Conservation (phyloP, 495 filamentous ascomycete species). For the Talaromyces wortmannii region DNA sequence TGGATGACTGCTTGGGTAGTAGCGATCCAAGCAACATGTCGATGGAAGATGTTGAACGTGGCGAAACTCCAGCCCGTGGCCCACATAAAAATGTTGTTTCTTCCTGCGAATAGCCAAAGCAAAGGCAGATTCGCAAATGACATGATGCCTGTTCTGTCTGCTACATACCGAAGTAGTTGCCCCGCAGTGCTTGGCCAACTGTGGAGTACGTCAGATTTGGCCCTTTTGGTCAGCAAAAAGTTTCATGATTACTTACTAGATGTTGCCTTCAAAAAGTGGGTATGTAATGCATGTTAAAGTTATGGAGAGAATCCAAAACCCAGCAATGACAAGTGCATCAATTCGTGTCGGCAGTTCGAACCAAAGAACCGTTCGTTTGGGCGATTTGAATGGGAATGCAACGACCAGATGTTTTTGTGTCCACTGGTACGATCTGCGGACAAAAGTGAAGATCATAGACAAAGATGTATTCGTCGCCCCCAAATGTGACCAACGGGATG, state of each 20-base stretch:
- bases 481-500: background rate
- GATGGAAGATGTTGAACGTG: slow-evolving; percentile 49
- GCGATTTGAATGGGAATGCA: slow-evolving; percentile 20
- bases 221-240: background rate
- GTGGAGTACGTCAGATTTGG: background rate
- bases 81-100: slow-evolving; percentile 52
- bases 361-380: slow-evolving; percentile 19
- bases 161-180: slow-evolving; percentile 35
- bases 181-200: slow-evolving; percentile 26
- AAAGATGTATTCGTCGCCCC: background rate
- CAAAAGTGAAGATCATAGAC: background rate
- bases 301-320: slow-evolving; percentile 35
- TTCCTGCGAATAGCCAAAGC: slow-evolving; percentile 42
- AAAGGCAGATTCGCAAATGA: slow-evolving; percentile 45
- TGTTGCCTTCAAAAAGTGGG: slow-evolving; percentile 23
- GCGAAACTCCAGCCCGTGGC: slow-evolving; percentile 48
- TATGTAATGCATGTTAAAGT: slow-evolving; percentile 30
- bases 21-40: slow-evolving; percentile 47
- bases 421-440: slow-evolving; percentile 13
- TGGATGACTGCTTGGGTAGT: slow-evolving; percentile 45
- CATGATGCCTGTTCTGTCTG: slow-evolving; percentile 46
- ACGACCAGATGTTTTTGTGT: slow-evolving; percentile 26
- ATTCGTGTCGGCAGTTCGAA: slow-evolving; percentile 34
- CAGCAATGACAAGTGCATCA: slow-evolving; percentile 26
- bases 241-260: slow-evolving; percentile 23